A percentile compares a stretch with the other conserved stretches of the same genome.
phyloP scores from a whole-genome alignment of 192 early-diverging fungal species.

The Coemansia sp. region DNA sequence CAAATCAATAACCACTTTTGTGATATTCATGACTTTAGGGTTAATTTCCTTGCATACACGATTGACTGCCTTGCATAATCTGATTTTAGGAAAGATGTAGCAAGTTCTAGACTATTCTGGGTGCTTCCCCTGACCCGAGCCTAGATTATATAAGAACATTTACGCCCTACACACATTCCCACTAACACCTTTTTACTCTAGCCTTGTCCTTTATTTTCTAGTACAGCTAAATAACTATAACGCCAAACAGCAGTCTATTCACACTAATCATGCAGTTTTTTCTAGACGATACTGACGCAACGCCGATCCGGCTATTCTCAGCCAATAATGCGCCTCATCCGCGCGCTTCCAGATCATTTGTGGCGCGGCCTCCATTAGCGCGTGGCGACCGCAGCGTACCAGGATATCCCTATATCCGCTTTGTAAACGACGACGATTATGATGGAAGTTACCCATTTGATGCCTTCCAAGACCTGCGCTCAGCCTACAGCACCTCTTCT shows the following conservation, averaged over 20 bases:
- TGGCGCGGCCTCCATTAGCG: not conserved
- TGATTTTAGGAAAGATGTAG: not conserved
- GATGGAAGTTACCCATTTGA: conserved; percentile 52
- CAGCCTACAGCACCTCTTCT: conserved; percentile 30
- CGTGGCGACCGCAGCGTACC: conserved; percentile 25
- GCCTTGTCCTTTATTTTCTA: not conserved
- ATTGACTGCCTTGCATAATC: not conserved
- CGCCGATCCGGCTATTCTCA: conserved; percentile 38
- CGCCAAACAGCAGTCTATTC: not conserved
- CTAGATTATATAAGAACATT: not conserved
- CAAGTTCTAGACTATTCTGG: not conserved
- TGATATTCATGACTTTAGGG: not conserved
- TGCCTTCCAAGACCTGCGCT: conserved; percentile 46
- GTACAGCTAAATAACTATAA: not conserved
- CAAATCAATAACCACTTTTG: not conserved
- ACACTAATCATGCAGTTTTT: conserved; percentile 38
- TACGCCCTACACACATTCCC: not conserved
- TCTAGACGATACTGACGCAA: conserved; percentile 26
- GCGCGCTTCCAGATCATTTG: not conserved
- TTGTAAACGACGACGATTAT: conserved; percentile 38
- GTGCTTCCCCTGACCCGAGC: conserved; percentile 1
- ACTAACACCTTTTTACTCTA: not conserved
- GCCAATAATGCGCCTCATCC: conserved; percentile 35
- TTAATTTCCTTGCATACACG: not conserved
- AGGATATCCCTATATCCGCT: conserved; percentile 43